These are phyloP conservation scores for Sporisorium graminicola DNA, from an alignment of 1,284 basidiomycete genomes.

Conservation along the genomic window DNA sequence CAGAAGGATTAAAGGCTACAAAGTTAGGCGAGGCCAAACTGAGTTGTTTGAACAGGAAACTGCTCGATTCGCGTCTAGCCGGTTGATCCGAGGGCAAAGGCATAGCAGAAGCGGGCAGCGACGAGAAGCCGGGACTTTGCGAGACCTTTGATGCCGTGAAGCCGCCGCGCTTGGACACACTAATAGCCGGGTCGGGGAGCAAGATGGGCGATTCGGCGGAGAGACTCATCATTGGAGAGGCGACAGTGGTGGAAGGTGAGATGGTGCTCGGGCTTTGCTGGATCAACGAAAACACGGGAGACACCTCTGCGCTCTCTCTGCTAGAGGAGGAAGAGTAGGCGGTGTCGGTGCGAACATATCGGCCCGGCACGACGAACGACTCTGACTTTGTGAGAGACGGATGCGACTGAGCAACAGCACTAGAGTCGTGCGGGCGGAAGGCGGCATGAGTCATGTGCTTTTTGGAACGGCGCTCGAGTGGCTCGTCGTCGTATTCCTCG, in stretches of 20 bases:
- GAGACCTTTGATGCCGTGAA: slow-evolving; percentile 13
- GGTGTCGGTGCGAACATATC: slow-evolving; percentile 18
- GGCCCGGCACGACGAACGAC: slow-evolving; percentile 4
- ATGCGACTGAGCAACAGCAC: neutral
- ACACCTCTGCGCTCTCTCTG: slow-evolving; percentile 26
- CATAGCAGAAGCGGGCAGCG: slow-evolving; percentile 30
- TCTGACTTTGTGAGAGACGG: slow-evolving; percentile 1
- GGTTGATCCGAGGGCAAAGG: slow-evolving; percentile 18
- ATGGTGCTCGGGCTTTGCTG: slow-evolving; percentile 22
- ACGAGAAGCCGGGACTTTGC: slow-evolving; percentile 14
- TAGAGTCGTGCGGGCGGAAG: neutral
- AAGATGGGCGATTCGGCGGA: slow-evolving; percentile 56
- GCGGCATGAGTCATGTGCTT: slow-evolving; percentile 35
- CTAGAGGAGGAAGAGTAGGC: slow-evolving; percentile 31
- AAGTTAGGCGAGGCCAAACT: slow-evolving; percentile 42
- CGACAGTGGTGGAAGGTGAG: slow-evolving; percentile 39
- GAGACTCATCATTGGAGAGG: slow-evolving; percentile 58
- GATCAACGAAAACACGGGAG: slow-evolving; percentile 31
- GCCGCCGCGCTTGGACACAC: slow-evolving; percentile 15
- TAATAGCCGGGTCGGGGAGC: slow-evolving; percentile 32
- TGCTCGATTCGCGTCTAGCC: slow-evolving; percentile 33
- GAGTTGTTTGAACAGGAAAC: slow-evolving; percentile 48
- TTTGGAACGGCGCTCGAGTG: slow-evolving; percentile 28
- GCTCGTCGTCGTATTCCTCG: slow-evolving; percentile 46
- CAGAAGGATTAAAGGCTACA: slow-evolving; percentile 11